Evolutionary conservation across 2,329 filamentous ascomycete genomes (phyloP), one percentile per base, ranked within the genome.

Genomic region (Trichophyton simii): DNA sequence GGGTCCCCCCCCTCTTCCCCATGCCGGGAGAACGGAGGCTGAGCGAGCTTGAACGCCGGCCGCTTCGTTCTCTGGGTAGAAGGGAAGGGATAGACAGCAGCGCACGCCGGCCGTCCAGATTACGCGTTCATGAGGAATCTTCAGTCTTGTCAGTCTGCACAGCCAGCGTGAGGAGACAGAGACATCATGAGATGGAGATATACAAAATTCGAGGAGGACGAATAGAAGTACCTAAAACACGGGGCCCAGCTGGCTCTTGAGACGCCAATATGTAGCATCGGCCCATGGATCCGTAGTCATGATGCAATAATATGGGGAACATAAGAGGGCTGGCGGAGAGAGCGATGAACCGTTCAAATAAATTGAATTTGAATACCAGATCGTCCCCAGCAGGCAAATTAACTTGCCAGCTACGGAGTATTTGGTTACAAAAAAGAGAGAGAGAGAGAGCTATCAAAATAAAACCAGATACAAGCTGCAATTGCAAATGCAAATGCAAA

Each of bases 121-220:
- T 55, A 55, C 50, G 50, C 50, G 50, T 55, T 55, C 50, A 20
- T 55, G 25, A 55, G 50, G 13, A 55, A 55, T 55, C 50, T 55
- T 2, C 28, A 8, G 20, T 7, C 20, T 50, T 36, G 34, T 36
- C 34, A 36, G 34, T 36, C 34, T 36, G 34, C 34, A 36, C 34
- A 44, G 41, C 41, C 13, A 18, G 41, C 11, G 41, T 2, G 6
- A 44, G 41, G 41, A 44, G 25, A 22, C 46, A 50, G 13, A 13
- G 9, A 13, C 5, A 9, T 2, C 34, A 8, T 18, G 34, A 48
- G 44, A 48, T 48, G 20, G 18, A 44, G 18, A 44, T 44, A 20
- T 20, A 20, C 28, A 20, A 2, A 48, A 9, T 25, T 2, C 9
- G 20, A 8, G n/a, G 8, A 18, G 7, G n/a, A 20, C 44, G 18